Evolutionary conservation across 2,329 filamentous ascomycete species (phyloP), one percentile per base, ranked within the genome.

Genomic region (Ilyonectria robusta): DNA sequence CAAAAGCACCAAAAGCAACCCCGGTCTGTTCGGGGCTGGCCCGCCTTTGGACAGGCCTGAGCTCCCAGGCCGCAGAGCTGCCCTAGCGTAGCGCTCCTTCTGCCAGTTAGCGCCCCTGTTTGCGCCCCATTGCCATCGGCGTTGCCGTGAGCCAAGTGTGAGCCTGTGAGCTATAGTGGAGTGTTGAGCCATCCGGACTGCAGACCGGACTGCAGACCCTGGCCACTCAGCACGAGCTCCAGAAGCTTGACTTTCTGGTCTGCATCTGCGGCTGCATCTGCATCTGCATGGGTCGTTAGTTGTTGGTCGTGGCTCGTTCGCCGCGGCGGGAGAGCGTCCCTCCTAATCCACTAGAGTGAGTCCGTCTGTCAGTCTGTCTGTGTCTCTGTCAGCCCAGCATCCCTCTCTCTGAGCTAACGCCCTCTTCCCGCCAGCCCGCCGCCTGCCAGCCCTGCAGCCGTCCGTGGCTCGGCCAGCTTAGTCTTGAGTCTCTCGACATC

Each of bases 51-150:
- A 59, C 54, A 54, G 50, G 59, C 66, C 71, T 71, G 64, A 75
- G 71, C 72, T 74, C 60, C 72, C 70, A 69, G 67, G 71, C 69
- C 68, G 68, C 68, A 69, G 69, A 69, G 61, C 63, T 66, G 61
- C 59, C 68, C 67, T 68, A 73, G 69, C 70, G 70, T 37, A 54
- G 66, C 31, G 29, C 48, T 54, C 40, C 29, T 40, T 40, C 37
- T 61, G 37, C 46, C 63, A 48, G 51, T 58, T 66, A 62, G 58
- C 63, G 63, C 46, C 63, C 51, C 56, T 65, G 63, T 61, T 31
- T 31, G 62, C 54, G 56, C 37, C 53, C 63, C 63, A 57, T 62
- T 37, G 47, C 19, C 62, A 59, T 66, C 64, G 64, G 64, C 64
- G 59, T 55, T 55, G 54, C 64, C 64, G 64, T 66, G 64, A 66